phyloP scores from a whole-genome alignment of 176 grass and related monocot genomes.

The Elaeis guineensis region DNA sequence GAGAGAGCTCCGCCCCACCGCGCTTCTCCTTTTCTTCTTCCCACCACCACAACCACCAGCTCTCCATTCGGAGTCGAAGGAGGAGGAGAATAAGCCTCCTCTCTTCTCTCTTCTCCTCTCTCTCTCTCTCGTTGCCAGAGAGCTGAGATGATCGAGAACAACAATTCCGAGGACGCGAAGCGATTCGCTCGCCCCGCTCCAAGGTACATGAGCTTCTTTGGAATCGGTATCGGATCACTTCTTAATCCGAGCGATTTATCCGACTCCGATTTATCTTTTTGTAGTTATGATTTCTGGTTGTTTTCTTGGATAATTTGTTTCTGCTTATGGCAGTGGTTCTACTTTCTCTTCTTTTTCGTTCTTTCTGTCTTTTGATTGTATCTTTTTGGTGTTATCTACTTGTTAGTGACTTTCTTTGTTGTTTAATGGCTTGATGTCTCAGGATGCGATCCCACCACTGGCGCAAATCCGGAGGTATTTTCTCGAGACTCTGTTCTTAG shows the following conservation, averaged over 20 bases:
- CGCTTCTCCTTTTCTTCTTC: too few relatives aligned
- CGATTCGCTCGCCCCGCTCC: background rate
- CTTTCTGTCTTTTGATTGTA: too few relatives aligned
- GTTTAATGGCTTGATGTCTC: background rate
- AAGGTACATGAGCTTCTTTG: background rate
- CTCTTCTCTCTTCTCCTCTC: background rate
- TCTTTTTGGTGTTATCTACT: background rate
- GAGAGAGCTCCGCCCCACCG: too few relatives aligned
- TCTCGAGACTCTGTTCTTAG: background rate
- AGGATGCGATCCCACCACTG: background rate
- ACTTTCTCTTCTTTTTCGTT: background rate
- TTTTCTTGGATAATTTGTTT: background rate
- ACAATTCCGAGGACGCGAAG: background rate
- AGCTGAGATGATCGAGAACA: background rate
- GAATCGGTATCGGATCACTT: background rate
- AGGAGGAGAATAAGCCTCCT: background rate
- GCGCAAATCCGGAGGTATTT: slow-evolving; percentile 9
- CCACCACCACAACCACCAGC: too few relatives aligned
- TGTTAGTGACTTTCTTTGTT: background rate
- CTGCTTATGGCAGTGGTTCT: background rate
- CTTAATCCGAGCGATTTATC: background rate
- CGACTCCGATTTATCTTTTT: background rate
- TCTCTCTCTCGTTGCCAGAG: background rate
- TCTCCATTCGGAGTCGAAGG: too few relatives aligned
- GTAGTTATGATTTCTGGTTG: too few relatives aligned